Conservation (phyloP, 2,329 filamentous ascomycete species). For the Colletotrichum incanum region DNA sequence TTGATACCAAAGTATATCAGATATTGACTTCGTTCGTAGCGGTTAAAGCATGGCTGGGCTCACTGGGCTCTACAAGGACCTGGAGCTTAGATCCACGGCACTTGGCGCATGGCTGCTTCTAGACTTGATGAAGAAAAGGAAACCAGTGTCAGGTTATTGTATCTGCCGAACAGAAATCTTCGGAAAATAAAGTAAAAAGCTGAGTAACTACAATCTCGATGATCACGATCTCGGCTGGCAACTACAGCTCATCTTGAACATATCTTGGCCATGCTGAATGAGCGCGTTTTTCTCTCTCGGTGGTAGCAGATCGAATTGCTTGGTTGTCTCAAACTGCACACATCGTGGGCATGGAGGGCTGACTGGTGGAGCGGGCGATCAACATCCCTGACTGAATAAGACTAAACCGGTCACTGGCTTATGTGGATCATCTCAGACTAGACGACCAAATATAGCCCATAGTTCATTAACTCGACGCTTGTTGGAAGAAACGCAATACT, state of each 20-base stretch:
- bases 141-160: background rate
- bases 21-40: background rate
- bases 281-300: too few species aligned
- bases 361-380: too few species aligned
- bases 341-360: too few species aligned
- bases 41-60: background rate
- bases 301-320: too few species aligned
- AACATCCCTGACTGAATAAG: too few species aligned
- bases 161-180: background rate
- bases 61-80: background rate
- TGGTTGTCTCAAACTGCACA: too few species aligned
- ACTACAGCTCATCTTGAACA: too few species aligned
- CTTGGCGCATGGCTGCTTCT: background rate
- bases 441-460: too few species aligned
- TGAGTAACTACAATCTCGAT: background rate
- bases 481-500: background rate
- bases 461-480: background rate
- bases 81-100: background rate
- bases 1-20: too few species aligned
- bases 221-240: background rate
- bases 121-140: background rate
- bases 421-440: too few species aligned
- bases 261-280: too few species aligned
- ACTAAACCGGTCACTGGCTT: too few species aligned
- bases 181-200: background rate